A percentile compares a stretch with the other conserved stretches of the same genome.
Conservation (phyloP, 164 flowering plant species). For the Chimonanthus praecox region DNA sequence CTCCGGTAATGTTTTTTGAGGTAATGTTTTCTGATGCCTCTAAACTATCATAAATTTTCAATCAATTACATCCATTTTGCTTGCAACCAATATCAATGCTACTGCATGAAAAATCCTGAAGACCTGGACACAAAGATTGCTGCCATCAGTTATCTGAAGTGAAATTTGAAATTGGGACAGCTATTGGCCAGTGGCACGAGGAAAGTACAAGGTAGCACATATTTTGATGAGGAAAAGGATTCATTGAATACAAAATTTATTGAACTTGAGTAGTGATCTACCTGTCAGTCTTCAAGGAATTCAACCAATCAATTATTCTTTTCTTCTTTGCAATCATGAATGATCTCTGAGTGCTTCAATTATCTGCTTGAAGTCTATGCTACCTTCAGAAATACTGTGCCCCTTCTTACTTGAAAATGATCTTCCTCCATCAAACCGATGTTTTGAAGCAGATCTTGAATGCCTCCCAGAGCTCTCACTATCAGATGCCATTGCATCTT, state of each 20-base stretch:
- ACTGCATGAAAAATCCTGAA: neutral
- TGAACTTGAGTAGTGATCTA: neutral
- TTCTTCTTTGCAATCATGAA: conserved; percentile 7
- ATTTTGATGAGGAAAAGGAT: neutral
- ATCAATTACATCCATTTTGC: neutral
- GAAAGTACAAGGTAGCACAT: neutral
- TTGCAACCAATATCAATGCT: neutral
- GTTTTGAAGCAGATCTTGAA: conserved; percentile 6
- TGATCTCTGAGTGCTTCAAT: conserved; percentile 20
- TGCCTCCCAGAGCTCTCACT: conserved; percentile 2
- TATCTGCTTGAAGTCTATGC: conserved; percentile 22
- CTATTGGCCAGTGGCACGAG: neutral
- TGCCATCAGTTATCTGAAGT: neutral
- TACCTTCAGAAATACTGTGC: neutral
- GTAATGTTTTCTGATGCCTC: neutral
- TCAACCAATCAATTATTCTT: neutral
- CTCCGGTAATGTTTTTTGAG: too few species aligned
- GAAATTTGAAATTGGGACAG: neutral
- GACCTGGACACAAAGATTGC: neutral
- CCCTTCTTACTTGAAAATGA: neutral
- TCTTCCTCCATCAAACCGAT: conserved; percentile 1
- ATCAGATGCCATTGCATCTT: conserved; percentile 8
- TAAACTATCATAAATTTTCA: neutral
- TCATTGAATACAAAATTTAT: neutral
- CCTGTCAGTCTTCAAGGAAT: neutral